phyloP scores from a whole-genome alignment of 352 stramenopile species.

The Phytophthora pistaciae region DNA sequence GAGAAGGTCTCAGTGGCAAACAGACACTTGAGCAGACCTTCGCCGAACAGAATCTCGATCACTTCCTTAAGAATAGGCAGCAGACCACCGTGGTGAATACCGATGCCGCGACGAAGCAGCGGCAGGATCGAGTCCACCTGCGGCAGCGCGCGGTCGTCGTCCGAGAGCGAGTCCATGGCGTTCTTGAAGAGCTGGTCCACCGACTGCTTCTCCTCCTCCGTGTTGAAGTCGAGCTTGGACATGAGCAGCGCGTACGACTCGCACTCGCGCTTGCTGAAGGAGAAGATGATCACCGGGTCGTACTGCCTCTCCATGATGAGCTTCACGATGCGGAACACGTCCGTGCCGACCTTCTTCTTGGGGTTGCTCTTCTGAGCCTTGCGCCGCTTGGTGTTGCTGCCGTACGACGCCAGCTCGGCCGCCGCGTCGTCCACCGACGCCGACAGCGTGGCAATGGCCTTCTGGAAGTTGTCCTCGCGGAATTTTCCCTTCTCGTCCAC shows the following conservation, averaged over 20 bases:
- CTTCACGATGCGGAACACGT: slow-evolving; percentile 98
- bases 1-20: slow-evolving; percentile 99
- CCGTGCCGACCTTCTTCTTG: slow-evolving; percentile 95
- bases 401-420: slow-evolving; percentile 84
- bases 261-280: slow-evolving; percentile 99
- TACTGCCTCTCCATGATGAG: slow-evolving; percentile 98
- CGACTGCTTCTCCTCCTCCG: slow-evolving; percentile 98
- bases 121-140: slow-evolving; percentile 98
- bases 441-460: slow-evolving; percentile 89
- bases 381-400: slow-evolving; percentile 77
- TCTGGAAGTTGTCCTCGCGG: slow-evolving; percentile 97
- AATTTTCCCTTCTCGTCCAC: slow-evolving; percentile 99
- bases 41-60: slow-evolving; percentile 91
- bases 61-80: slow-evolving; percentile 99
- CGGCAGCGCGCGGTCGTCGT: slow-evolving; percentile 98
- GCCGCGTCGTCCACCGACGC: slow-evolving; percentile 65
- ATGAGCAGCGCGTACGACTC: slow-evolving; percentile 94
- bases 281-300: slow-evolving; percentile 99
- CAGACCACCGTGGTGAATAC: slow-evolving; percentile 99
- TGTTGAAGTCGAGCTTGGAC: slow-evolving; percentile 97
- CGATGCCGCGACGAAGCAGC: slow-evolving; percentile 98
- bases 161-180: slow-evolving; percentile 96
- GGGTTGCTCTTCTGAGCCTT: slow-evolving; percentile 62
- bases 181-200: slow-evolving; percentile 98
- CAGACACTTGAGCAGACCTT: slow-evolving; percentile 98